Evolutionary conservation across 2,329 filamentous ascomycete genomes (phyloP).

Genomic region (Penicillium griseofulvum): DNA sequence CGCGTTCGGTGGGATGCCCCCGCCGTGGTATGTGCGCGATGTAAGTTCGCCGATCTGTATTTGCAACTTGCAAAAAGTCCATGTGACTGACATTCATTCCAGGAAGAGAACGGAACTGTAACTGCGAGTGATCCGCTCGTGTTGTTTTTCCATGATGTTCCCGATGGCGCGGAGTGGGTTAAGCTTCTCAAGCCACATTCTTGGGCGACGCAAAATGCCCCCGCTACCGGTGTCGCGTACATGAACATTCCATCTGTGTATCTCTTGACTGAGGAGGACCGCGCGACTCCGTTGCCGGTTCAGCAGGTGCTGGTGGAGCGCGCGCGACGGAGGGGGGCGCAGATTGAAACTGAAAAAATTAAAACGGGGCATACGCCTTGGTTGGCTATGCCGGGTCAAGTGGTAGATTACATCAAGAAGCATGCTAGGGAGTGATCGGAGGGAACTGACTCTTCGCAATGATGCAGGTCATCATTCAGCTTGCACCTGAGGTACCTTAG

Average conservation of each 20-base stretch:
- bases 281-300: conserved; percentile 28
- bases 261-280: conserved; percentile 32
- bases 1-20: conserved; percentile 28
- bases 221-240: conserved; percentile 29
- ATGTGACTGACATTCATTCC: neutral
- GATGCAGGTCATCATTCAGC: neutral
- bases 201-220: conserved; percentile 28
- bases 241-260: conserved; percentile 26
- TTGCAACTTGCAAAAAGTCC: neutral
- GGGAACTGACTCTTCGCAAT: neutral
- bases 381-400: conserved; percentile 24
- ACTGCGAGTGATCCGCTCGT: conserved; percentile 22
- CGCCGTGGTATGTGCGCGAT: conserved; percentile 31
- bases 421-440: conserved; percentile 14
- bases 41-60: conserved; percentile 18
- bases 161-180: conserved; percentile 29
- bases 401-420: conserved; percentile 20
- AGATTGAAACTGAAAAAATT: conserved; percentile 31
- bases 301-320: conserved; percentile 35
- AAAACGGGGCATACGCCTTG: conserved; percentile 31
- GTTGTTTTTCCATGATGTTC: conserved; percentile 35
- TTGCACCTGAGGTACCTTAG: neutral
- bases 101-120: conserved; percentile 27
- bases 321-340: conserved; percentile 25
- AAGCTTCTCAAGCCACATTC: conserved; percentile 31